Base-by-base conservation (phyloP, 805 yeast genomes). In the Lachancea mirantina region DNA sequence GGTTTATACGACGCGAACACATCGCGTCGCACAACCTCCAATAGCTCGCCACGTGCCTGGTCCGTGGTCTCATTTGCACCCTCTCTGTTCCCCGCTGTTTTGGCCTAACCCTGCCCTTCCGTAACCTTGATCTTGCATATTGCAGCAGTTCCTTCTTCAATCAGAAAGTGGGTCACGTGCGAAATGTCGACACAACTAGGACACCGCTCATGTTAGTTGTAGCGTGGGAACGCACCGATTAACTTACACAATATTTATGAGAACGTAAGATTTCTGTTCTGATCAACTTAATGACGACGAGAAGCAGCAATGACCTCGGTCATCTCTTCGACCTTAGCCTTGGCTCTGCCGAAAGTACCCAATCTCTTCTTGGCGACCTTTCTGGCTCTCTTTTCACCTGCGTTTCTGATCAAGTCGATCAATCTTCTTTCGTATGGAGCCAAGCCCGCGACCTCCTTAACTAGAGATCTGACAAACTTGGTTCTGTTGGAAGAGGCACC, bases 331-430 rank as follows among this genome's bases (percentile, higher is more conserved):
- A 92, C 94, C 88, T 92, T 92, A 69, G 85, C 92, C 84, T 85
- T 84, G 62, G 97, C 96, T 79, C 99, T 94, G 77, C 78, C 80
- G 82, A 89, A 94, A 61, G 98, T 85, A 75, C 99, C 99, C 66
- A 92, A 84, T 84, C 92, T 89, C 95, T 84, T 92, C 92, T 92
- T 92, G 55, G 97, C 96, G 66, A 92, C 87, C 87, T 92, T 92
- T 85, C 92, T 84, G 57, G 99, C 98, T 78, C 97, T 92, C 94
- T 92, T 92, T 76, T 92, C 99, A 80, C 96, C 95, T 68, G 96
- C 88, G 77, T 94, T 92, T 81, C 98, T 92, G 82, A 92, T 78
- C 74, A 92, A 79, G 76, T 92, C 99, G 64, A 94, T 83, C 68
- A 92, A 80, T 76, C 99, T 88, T 79, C 96, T 88, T 78, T 92